Evolutionary conservation across 805 yeast species (phyloP).

Genomic region (Candida manassasensis): DNA sequence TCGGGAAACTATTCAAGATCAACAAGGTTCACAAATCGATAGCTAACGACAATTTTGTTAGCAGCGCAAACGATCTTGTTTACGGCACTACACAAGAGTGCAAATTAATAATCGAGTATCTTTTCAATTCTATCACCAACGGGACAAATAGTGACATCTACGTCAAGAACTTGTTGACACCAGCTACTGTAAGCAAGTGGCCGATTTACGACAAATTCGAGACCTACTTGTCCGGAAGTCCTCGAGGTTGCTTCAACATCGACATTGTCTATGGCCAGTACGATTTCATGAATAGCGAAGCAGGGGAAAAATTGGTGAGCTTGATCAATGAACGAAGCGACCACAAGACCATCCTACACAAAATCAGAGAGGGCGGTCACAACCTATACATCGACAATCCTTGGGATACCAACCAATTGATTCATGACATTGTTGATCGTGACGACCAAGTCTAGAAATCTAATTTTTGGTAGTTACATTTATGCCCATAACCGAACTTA

Average conservation of each 20-base stretch:
- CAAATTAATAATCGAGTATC: conserved; percentile 33
- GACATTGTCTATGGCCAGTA: conserved; percentile 61
- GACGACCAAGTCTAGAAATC: neutral
- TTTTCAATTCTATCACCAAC: conserved; percentile 35
- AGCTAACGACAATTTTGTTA: conserved; percentile 22
- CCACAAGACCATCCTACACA: conserved; percentile 17
- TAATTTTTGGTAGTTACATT: too few relatives aligned
- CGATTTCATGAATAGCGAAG: conserved; percentile 68
- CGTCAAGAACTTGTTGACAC: conserved; percentile 47
- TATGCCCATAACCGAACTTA: too few relatives aligned
- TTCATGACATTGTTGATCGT: conserved; percentile 15
- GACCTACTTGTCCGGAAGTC: conserved; percentile 19
- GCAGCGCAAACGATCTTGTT: conserved; percentile 24
- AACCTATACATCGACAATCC: conserved; percentile 43
- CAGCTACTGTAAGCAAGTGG: conserved; percentile 56
- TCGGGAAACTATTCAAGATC: conserved; percentile 34
- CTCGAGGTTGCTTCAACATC: conserved; percentile 23
- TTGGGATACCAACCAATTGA: conserved; percentile 32
- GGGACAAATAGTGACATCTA: conserved; percentile 38
- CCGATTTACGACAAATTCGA: conserved; percentile 60
- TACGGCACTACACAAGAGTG: conserved; percentile 38
- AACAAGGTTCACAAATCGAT: conserved; percentile 28
- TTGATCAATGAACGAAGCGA: conserved; percentile 13
- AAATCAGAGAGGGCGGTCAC: conserved; percentile 38
- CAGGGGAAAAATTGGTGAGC: conserved; percentile 39